Base-by-base conservation (phyloP, 257 asterid species). In the Misopates orontium region DNA sequence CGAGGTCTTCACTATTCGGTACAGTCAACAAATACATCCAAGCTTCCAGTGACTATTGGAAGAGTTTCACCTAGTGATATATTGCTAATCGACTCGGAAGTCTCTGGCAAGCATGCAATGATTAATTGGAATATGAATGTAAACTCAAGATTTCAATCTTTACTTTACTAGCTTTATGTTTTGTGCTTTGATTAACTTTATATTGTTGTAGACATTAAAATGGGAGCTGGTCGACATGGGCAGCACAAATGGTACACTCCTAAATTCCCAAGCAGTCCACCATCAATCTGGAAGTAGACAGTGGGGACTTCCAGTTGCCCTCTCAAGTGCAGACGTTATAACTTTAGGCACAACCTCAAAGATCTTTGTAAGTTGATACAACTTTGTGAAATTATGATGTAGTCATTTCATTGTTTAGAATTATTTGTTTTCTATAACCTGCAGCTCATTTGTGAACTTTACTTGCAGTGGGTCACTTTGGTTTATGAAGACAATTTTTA, bases 221-320 rank as follows among this genome's bases (percentile, higher is more conserved):
- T 93, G 99, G 99, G 99, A 93, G 84, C 91, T 93, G 69, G 82
- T 90, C 69, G 99, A 93, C 82, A 83, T 93, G 97, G 99, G 99
- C 61, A 93, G 99, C 81, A 71, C 84, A 73, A 86, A 86, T 73
- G 95, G 95, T 42, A 79, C 90, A 6, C 76, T 75, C 64, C 62
- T 83, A 73, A 86, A 83, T 77, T 86, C 88, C 52, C 80, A 53
- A 28, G 72, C 79, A 60, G 79, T 77, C 53, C 77, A 78, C 66
- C 73, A 81, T 78, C 79, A 72, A 61, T 65, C 83, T 55, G 85
- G 83, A 77, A 82, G 79, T 67, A 79, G 90, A 72, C 82, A 78
- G 24, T 74, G 85, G 85, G 90, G 90, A 7, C 73, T 72, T 72
- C 85, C 87, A 50, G 74, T 80, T 56, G 87, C 78, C 62, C 79